A percentile compares a stretch with the other conserved stretches of the same genome.
phyloP scores from a whole-genome alignment of 2,329 filamentous ascomycete species.

The Mycocentrospora acerina region DNA sequence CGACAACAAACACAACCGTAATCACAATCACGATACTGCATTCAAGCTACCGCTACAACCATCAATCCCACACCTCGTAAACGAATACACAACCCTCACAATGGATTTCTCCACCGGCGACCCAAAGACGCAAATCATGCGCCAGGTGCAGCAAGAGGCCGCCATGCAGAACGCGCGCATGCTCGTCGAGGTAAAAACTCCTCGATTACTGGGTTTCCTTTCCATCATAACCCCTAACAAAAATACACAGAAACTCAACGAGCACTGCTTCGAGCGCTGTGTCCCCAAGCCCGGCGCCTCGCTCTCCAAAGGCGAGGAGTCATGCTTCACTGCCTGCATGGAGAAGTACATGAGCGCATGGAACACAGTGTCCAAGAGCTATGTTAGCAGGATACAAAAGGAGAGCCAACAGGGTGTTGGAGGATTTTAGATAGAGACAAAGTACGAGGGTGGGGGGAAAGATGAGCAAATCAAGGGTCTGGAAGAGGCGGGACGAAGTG shows the following conservation, averaged over 20 bases:
- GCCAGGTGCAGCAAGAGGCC: constrained; percentile 55
- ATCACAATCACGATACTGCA: constrained; percentile 1
- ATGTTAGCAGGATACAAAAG: constrained; percentile 52
- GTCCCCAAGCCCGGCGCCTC: constrained; percentile 54
- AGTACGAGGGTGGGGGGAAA: not conserved
- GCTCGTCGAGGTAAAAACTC: constrained; percentile 48
- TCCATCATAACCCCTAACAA: too few species aligned
- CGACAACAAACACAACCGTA: constrained; percentile 1
- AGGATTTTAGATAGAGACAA: not conserved
- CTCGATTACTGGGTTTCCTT: too few species aligned
- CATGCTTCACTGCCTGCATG: constrained; percentile 55
- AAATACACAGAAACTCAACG: constrained; percentile 55
- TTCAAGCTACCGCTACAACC: too few species aligned
- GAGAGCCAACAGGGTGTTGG: constrained; percentile 20
- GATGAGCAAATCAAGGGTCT: constrained; percentile 3
- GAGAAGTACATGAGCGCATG: constrained; percentile 58
- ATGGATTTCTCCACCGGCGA: constrained; percentile 4
- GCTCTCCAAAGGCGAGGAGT: constrained; percentile 52
- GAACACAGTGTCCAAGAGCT: constrained; percentile 54
- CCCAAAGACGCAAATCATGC: constrained; percentile 50
- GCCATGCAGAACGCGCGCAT: constrained; percentile 54
- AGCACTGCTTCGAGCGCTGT: constrained; percentile 59
- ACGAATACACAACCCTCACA: not conserved
- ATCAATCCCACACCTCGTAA: too few species aligned
- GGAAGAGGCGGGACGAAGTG: constrained; percentile 10